Percentiles rank a stretch among this genome's conserved stretches.
These are phyloP conservation scores for Yamadazyma philogaea DNA, from an alignment of 805 yeast genomes.

Conservation along the genomic window DNA sequence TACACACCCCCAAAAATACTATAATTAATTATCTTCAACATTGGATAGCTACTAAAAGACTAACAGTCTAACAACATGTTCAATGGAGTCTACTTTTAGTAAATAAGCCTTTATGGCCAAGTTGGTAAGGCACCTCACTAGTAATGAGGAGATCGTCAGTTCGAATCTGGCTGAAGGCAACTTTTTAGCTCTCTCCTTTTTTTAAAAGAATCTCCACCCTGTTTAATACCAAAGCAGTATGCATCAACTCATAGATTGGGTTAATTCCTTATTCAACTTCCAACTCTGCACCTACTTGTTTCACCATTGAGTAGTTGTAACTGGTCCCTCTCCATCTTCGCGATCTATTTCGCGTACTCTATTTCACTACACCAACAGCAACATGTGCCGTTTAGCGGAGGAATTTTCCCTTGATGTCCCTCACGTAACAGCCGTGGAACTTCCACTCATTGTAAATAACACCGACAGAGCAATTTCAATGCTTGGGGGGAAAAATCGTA, in stretches of 20 bases:
- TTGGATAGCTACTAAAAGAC: too few species aligned
- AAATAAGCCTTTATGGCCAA: slow-evolving; percentile 1
- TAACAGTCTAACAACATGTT: too few species aligned
- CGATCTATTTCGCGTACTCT: neutral
- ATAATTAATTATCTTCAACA: too few species aligned
- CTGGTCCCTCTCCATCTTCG: neutral
- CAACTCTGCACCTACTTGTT: too few species aligned
- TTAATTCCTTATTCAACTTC: too few species aligned
- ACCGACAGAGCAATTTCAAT: slow-evolving; percentile 59
- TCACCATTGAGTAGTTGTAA: too few species aligned
- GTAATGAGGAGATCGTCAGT: slow-evolving; percentile 27
- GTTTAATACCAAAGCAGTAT: neutral
- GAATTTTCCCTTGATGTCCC: slow-evolving; percentile 70
- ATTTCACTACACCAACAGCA: neutral
- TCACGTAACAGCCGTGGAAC: slow-evolving; percentile 69
- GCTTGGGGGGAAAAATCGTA: slow-evolving; percentile 60
- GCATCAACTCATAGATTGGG: too few species aligned
- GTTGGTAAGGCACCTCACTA: slow-evolving; percentile 19
- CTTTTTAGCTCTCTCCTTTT: slow-evolving; percentile 7
- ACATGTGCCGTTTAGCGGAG: slow-evolving; percentile 37
- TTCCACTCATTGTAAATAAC: slow-evolving; percentile 70
- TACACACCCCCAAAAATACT: too few species aligned
- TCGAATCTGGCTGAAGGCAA: slow-evolving; percentile 25
- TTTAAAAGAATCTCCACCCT: neutral
- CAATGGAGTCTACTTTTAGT: neutral